Percentiles rank a stretch among this genome's conserved stretches.
These are phyloP conservation scores for Malassezia pachydermatis DNA, from an alignment of 1,284 basidiomycete species.

Conservation along the genomic window DNA sequence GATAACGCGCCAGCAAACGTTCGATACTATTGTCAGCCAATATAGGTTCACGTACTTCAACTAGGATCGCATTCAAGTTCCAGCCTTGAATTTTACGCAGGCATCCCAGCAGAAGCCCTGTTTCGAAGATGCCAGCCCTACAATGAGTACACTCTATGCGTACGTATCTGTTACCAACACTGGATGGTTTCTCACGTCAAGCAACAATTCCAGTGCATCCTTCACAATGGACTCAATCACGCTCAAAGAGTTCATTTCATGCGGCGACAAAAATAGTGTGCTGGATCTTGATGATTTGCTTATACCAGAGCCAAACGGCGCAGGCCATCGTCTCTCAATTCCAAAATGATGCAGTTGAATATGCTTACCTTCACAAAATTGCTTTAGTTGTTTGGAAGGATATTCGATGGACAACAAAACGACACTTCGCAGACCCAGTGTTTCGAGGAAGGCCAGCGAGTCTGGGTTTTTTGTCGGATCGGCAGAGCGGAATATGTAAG, in stretches of 20 bases:
- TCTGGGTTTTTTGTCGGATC: constrained; percentile 18
- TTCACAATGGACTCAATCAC: constrained; percentile 33
- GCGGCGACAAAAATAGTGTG: constrained; percentile 10
- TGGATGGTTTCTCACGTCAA: constrained; percentile 27
- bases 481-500: constrained; percentile 34
- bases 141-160: neutral
- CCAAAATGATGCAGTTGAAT: constrained; percentile 37
- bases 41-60: constrained; percentile 15
- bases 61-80: constrained; percentile 42
- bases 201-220: constrained; percentile 33
- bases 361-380: constrained; percentile 23
- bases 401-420: constrained; percentile 36
- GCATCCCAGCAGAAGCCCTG: constrained; percentile 38
- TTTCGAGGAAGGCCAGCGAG: constrained; percentile 25
- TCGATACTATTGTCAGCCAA: constrained; percentile 24
- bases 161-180: constrained; percentile 36
- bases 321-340: constrained; percentile 20
- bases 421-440: constrained; percentile 30
- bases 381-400: constrained; percentile 23
- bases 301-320: constrained; percentile 1
- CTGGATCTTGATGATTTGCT: constrained; percentile 1
- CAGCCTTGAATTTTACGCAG: constrained; percentile 39
- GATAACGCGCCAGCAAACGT: constrained; percentile 37
- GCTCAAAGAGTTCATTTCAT: constrained; percentile 16
- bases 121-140: constrained; percentile 39